Percentiles rank a stretch among this genome's conserved stretches.
Evolutionary conservation across 768 basidiomycete genomes (phyloP).

Genomic region (Mycena filopes): DNA sequence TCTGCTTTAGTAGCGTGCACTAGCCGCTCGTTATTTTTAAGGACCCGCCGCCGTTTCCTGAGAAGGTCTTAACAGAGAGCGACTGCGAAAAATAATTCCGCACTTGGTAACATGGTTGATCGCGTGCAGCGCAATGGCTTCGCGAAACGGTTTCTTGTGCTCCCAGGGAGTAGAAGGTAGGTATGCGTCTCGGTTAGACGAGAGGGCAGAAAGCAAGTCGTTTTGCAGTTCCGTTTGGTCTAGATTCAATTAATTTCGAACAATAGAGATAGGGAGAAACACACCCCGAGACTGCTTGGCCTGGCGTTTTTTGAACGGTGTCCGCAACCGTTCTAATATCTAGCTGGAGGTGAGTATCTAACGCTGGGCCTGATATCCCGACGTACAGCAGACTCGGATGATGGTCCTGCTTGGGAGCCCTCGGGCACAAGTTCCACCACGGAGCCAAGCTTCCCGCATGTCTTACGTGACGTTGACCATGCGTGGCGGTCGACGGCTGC

Average conservation of each 20-base stretch:
- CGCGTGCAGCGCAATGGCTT: constrained; percentile 80
- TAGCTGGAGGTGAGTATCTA: constrained; percentile 38
- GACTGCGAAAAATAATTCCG: constrained; percentile 29
- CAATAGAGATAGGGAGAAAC: constrained; percentile 16
- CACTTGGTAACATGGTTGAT: constrained; percentile 93
- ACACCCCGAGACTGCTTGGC: constrained; percentile 64
- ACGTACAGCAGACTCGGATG: constrained; percentile 42
- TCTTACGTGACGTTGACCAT: constrained; percentile 66
- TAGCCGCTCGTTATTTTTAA: constrained; percentile 96
- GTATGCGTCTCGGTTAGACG: constrained; percentile 81
- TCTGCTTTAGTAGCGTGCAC: constrained; percentile 71
- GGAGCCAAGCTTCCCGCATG: constrained; percentile 67
- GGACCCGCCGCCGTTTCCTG: constrained; percentile 89
- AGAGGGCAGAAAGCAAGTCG: constrained; percentile 72
- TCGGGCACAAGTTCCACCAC: constrained; percentile 62
- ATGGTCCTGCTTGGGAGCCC: constrained; percentile 43
- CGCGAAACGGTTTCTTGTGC: constrained; percentile 68
- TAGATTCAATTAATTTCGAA: constrained; percentile 35
- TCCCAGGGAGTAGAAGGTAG: constrained; percentile 74
- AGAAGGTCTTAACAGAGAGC: constrained; percentile 2
- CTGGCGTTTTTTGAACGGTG: constrained; percentile 65
- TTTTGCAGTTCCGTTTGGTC: constrained; percentile 69
- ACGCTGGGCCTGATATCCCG: constrained; percentile 20
- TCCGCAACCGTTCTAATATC: constrained; percentile 67
- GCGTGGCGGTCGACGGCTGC: constrained; percentile 61